These are phyloP conservation scores for Pinus tabuliformis DNA, from an alignment of 75 land plant genomes.

Conservation along the genomic window DNA sequence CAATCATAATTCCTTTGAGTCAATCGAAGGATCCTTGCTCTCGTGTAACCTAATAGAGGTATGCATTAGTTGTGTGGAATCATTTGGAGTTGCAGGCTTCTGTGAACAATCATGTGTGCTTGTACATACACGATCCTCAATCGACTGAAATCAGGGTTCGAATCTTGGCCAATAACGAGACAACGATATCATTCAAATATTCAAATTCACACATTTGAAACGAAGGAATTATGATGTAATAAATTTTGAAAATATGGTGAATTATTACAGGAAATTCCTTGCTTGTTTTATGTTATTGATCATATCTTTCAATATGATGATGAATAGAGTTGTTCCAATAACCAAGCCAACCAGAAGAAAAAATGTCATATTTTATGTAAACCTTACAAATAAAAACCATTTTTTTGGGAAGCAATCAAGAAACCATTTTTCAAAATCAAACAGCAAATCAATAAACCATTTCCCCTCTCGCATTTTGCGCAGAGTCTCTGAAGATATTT, in stretches of 20 bases:
- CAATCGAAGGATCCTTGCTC: constrained; percentile 95
- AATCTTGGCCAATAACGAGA: constrained; percentile 7
- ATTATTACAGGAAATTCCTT: constrained; percentile 26
- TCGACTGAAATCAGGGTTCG: constrained; percentile 19
- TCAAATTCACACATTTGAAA: too few relatives aligned
- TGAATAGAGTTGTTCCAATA: constrained; percentile 87
- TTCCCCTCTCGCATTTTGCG: too few relatives aligned
- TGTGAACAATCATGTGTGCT: constrained; percentile 13
- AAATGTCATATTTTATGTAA: constrained; percentile 78
- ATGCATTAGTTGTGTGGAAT: too few relatives aligned
- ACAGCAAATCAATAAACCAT: too few relatives aligned
- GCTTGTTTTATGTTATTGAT: constrained; percentile 26
- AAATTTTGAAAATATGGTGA: too few relatives aligned
- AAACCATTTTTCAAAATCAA: neutral
- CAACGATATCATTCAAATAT: too few relatives aligned
- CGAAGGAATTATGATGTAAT: too few relatives aligned
- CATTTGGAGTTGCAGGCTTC: constrained; percentile 6
- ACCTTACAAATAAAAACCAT: too few relatives aligned
- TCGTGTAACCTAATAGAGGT: constrained; percentile 91
- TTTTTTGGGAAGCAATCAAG: too few relatives aligned
- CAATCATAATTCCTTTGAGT: constrained; percentile 89
- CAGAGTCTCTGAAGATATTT: too few relatives aligned
- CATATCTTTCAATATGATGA: constrained; percentile 69
- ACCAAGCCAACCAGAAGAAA: constrained; percentile 89
- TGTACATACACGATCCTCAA: constrained; percentile 19